Conservation (phyloP, 306 rosid genomes). For the Pterocarpus santalinus region DNA sequence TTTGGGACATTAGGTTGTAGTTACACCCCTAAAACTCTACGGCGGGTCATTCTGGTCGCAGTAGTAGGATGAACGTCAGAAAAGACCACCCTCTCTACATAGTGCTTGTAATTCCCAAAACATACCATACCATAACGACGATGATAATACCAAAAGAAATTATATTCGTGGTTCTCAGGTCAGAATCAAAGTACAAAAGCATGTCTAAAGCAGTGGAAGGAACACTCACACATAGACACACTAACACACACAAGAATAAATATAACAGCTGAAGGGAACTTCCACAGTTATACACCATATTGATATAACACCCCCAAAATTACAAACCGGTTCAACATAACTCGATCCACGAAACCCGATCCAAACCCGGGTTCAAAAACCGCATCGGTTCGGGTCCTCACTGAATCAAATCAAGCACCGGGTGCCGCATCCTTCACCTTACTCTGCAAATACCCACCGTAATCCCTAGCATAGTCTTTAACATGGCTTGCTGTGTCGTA, state of each 20-base stretch:
- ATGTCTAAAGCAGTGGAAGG: not conserved
- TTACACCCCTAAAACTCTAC: no score
- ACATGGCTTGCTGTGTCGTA: constrained; percentile 85
- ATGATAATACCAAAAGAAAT: no score
- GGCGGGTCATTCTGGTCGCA: no score
- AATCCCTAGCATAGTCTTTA: constrained; percentile 86
- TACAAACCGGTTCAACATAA: constrained; percentile 4
- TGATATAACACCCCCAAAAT: not conserved
- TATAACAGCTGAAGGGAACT: not conserved
- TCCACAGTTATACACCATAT: constrained; percentile 3
- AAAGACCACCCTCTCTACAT: no score
- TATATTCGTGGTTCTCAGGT: no score
- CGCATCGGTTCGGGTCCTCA: not conserved
- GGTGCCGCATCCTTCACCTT: constrained; percentile 92
- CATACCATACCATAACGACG: no score
- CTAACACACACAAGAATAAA: not conserved
- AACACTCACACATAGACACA: not conserved
- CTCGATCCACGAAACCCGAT: no score
- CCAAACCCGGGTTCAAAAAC: not conserved
- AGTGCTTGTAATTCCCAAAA: no score
- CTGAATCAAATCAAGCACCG: constrained; percentile 62
- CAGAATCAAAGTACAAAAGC: not conserved
- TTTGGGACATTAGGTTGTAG: no score
- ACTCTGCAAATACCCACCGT: constrained; percentile 81
- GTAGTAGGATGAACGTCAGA: no score